A percentile compares a stretch with the other conserved stretches of the same genome.
Conservation (phyloP, 2,329 filamentous ascomycete species). For the Fusarium sp. region DNA sequence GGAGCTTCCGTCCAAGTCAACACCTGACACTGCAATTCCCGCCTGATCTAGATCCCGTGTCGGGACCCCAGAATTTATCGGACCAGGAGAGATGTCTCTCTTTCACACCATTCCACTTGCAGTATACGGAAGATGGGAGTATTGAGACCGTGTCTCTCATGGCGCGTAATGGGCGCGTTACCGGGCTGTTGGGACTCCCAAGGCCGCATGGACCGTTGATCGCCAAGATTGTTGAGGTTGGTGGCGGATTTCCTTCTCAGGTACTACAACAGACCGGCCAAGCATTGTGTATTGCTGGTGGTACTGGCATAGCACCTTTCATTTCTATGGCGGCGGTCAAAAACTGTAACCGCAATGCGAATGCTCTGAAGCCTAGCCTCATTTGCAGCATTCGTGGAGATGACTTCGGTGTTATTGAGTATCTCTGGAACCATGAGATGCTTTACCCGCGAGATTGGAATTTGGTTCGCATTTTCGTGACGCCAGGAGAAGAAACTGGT, state of each 20-base stretch:
- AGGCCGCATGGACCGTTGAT: neutral
- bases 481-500: neutral
- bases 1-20: conserved; percentile 4
- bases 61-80: conserved; percentile 7
- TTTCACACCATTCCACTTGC: conserved; percentile 3
- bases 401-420: neutral
- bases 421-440: neutral
- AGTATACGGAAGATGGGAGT: neutral
- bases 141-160: neutral
- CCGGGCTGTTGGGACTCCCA: conserved; percentile 7
- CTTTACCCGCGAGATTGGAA: neutral
- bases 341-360: neutral
- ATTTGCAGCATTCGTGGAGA: conserved; percentile 1
- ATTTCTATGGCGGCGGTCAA: neutral
- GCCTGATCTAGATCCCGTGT: conserved; percentile 7
- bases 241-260: neutral
- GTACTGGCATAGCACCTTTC: neutral
- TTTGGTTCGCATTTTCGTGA: neutral
- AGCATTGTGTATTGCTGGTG: neutral
- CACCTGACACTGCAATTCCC: conserved; percentile 11
- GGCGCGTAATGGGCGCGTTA: conserved; percentile 9
- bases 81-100: conserved; percentile 4
- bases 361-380: neutral
- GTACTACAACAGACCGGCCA: rapidly evolving
- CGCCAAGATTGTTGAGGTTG: neutral